Evolutionary conservation across 2,329 filamentous ascomycete genomes (phyloP), one percentile per base, ranked within the genome.

Genomic region (Dothistroma septosporum): DNA sequence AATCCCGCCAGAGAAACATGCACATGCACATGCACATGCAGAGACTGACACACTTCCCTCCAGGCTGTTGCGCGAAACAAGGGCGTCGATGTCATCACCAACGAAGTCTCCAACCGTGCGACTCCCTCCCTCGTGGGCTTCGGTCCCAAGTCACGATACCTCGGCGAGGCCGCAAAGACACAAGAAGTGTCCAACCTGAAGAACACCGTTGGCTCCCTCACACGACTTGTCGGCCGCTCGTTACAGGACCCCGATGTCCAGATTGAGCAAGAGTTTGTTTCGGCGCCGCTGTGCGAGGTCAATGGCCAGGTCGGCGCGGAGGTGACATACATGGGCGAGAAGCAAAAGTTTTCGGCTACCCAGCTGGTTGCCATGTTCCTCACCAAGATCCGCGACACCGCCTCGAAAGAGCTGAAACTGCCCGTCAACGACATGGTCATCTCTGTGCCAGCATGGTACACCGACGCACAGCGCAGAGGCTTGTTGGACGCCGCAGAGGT

Each of bases 151-250:
- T 87, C 85, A 78, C 90, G 94, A 82, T 96, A 95, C 77, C 85
- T 99, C 68, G 94, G 94, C 69, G 94, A 99, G 82, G 79, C 90
- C 60, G 94, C 94, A 70, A 97, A 97, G 86, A 97, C 93, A 69
- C 93, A 97, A 81, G 94, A 99, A 81, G 95, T 96, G 76, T 96
- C 93, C 74, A 99, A 99, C 84, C 87, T 97, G 74, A 99, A 97
- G 84, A 99, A 99, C 85, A 99, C 94, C 69, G 90, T 99, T 80
- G 83, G 86, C 77, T 92, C 87, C 69, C 85, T 99, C 73, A 96
- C 96, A 82, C 91, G 94, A 73, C 87, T 99, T 70, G 89, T 89
- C 74, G 94, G 94, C 74, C 91, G 94, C 75, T 83, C 85, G 65
- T 84, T 93, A 79, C 88, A 83, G 76, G 94, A 99, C 75, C 92